Evolutionary conservation across 2,329 filamentous ascomycete genomes (phyloP), one percentile per base, ranked within the genome.

Genomic region (Fonsecaea nubica): DNA sequence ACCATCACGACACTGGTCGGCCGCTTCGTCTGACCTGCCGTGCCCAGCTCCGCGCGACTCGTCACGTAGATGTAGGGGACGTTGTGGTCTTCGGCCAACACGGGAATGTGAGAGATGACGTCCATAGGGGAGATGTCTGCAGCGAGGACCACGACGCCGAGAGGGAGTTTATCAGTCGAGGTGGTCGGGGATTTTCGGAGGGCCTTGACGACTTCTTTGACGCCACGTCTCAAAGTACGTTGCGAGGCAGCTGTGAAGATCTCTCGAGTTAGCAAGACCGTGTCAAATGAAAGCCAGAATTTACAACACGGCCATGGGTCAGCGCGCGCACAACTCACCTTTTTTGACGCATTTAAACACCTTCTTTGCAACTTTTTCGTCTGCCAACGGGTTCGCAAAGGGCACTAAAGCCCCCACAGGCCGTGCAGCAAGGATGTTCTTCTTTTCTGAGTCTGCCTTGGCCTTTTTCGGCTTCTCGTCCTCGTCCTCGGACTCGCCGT

Each of bases 121-220:
- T 99, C 95, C 89, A 95, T 94, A 72, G 95, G 95, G 61, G 92
- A 97, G 83, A 99, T 98, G 81, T 99, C 95, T 74, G 92, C 95
- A 40, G 95, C 95, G 73, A 99, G 92, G 78, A 99, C 85, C 75
- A 97, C 92, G 72, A 99, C 86, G 69, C 84, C 86, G 72, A 89
- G 91, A 89, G 75, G 89, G 84, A 62, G 86, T 79, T 68, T 87
- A 13, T 66, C 53, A 12, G 60, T 61, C 15, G 13, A 25, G 79
- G 76, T 87, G 86, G n/a, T 88, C 65, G 91, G 86, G 13, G 92
- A 94, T 84, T 98, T 98, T 84, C 95, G 93, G 74, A 99, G 91
- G 38, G 93, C 91, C 84, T 99, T 99, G 83, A 98, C 93, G 77
- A 97, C 94, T 83, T 99, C 95, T 83, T 99, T 99, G 72, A 99